phyloP scores from a whole-genome alignment of 73 alveolate genomes.

The Stentor roeselii region DNA sequence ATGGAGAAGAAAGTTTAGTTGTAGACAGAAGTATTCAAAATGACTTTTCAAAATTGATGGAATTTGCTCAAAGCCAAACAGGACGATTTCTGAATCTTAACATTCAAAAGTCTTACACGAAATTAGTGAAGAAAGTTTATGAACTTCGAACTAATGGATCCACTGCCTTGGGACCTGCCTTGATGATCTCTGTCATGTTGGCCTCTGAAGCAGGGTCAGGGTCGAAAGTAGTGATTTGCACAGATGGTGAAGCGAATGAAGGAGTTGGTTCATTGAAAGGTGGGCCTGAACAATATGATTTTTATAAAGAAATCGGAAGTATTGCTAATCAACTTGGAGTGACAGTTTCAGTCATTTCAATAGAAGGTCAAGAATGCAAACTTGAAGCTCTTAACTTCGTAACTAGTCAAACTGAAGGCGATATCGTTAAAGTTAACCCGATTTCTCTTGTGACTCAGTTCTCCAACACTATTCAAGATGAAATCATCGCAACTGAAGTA shows the following conservation, averaged over 20 bases:
- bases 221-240: slow-evolving; percentile 82
- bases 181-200: slow-evolving; percentile 63
- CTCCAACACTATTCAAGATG: slow-evolving; percentile 63
- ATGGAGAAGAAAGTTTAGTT: slow-evolving; percentile 62
- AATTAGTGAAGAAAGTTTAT: slow-evolving; percentile 42
- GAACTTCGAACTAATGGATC: slow-evolving; percentile 74
- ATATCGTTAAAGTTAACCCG: slow-evolving; percentile 81
- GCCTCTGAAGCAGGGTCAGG: slow-evolving; percentile 82
- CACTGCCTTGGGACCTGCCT: slow-evolving; percentile 96
- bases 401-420: slow-evolving; percentile 85
- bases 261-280: slow-evolving; percentile 86
- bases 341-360: slow-evolving; percentile 68
- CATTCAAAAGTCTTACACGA: slow-evolving; percentile 51
- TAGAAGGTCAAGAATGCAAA: slow-evolving; percentile 89
- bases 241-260: slow-evolving; percentile 94
- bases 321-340: slow-evolving; percentile 74
- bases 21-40: slow-evolving; percentile 72
- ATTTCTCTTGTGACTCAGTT: slow-evolving; percentile 68
- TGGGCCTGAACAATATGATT: slow-evolving; percentile 37
- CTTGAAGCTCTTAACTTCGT: slow-evolving; percentile 65
- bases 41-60: slow-evolving; percentile 46
- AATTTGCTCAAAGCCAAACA: slow-evolving; percentile 39
- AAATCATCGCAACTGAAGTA: slow-evolving; percentile 79
- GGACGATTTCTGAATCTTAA: slow-evolving; percentile 41
- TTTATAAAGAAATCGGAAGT: slow-evolving; percentile 73